Evolutionary conservation across 352 stramenopile species (phyloP).

Genomic region (Globisporangium alternatum): DNA sequence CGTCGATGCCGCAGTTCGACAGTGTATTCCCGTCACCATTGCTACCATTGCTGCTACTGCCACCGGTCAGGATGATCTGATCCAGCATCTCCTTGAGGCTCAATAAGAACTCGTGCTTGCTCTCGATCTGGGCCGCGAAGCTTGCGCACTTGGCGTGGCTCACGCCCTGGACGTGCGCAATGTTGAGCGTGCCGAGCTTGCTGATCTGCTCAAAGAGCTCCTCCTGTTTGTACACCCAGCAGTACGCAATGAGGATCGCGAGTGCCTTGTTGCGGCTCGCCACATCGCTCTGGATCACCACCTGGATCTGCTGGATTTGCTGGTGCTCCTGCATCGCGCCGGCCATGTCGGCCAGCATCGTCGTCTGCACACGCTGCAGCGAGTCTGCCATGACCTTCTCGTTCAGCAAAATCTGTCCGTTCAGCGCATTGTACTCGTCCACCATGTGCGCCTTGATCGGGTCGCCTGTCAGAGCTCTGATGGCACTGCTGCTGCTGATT

Average conservation of each 20-base stretch:
- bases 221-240: conserved; percentile 16
- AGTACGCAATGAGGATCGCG: conserved; percentile 36
- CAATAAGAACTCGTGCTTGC: background rate
- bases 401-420: conserved; percentile 41
- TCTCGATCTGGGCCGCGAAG: conserved; percentile 12
- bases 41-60: background rate
- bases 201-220: conserved; percentile 7
- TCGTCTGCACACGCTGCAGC: conserved; percentile 23
- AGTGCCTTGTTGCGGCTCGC: conserved; percentile 34
- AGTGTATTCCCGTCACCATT: background rate
- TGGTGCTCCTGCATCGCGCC: conserved; percentile 27
- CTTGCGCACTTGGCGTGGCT: conserved; percentile 16
- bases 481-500: conserved; percentile 4
- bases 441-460: conserved; percentile 15
- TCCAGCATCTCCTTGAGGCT: conserved; percentile 7
- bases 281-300: conserved; percentile 35
- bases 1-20: background rate
- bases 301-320: conserved; percentile 36
- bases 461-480: conserved; percentile 4
- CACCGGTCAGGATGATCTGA: background rate
- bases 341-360: conserved; percentile 23
- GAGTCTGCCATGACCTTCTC: conserved; percentile 31
- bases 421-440: conserved; percentile 33
- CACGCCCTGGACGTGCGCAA: conserved; percentile 6
- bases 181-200: conserved; percentile 4